Evolutionary conservation across 208 protist genomes (phyloP).

Genomic region (Porcisia deanei): DNA sequence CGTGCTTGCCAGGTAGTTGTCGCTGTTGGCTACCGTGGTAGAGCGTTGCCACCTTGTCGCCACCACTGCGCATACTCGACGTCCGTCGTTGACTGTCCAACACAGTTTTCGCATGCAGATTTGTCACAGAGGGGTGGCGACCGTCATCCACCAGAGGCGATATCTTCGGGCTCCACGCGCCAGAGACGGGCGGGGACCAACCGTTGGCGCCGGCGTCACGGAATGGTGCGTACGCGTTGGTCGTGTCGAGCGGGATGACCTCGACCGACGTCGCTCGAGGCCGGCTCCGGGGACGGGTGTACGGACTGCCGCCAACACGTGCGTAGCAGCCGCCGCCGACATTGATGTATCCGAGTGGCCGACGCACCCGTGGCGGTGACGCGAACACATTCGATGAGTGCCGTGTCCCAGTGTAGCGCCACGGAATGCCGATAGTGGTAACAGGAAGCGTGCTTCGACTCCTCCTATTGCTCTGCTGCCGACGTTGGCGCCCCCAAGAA

Average conservation of each 20-base stretch:
- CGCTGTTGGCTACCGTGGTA: constrained; percentile 3
- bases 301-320: constrained; percentile 37
- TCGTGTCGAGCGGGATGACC: constrained; percentile 21
- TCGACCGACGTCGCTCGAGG: neutral
- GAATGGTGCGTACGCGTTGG: neutral
- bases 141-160: constrained; percentile 13
- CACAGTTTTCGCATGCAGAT: constrained; percentile 1
- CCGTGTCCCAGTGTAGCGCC: constrained; percentile 43
- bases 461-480: neutral
- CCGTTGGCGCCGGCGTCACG: neutral
- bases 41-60: neutral
- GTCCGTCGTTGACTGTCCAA: neutral
- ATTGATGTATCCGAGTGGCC: constrained; percentile 71
- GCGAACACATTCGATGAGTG: constrained; percentile 26
- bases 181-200: neutral
- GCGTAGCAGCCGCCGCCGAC: constrained; percentile 51
- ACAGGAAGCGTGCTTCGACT: constrained; percentile 15
- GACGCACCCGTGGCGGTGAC: constrained; percentile 38
- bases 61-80: constrained; percentile 4
- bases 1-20: neutral
- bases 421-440: constrained; percentile 45
- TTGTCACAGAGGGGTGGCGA: constrained; percentile 9
- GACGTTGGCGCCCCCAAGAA: constrained; percentile 5
- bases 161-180: neutral
- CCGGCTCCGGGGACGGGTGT: constrained; percentile 8